Percentiles rank a stretch among this genome's conserved stretches.
Evolutionary conservation across 1,139 yeast species (phyloP).

Genomic region (Protomyces inouyei): DNA sequence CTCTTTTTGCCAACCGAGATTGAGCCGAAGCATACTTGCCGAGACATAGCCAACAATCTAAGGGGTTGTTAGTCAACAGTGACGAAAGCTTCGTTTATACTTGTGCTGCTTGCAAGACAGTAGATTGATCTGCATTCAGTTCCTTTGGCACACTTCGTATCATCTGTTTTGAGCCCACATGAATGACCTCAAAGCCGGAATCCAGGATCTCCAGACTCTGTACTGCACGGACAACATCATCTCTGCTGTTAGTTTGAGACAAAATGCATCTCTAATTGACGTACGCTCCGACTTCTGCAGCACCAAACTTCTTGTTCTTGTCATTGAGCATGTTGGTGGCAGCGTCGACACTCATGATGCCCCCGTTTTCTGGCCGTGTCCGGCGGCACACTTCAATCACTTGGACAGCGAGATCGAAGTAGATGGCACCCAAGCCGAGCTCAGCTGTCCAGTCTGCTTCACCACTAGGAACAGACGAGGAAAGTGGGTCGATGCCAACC

Average conservation of each 20-base stretch:
- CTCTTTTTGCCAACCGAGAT: constrained; percentile 63
- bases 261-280: background rate
- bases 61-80: background rate
- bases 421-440: constrained; percentile 52
- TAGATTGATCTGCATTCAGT: constrained; percentile 59
- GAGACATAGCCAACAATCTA: constrained; percentile 62
- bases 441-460: constrained; percentile 39
- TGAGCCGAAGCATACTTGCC: constrained; percentile 57
- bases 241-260: constrained; percentile 25
- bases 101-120: constrained; percentile 68
- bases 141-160: constrained; percentile 52
- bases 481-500: constrained; percentile 80
- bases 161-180: constrained; percentile 41
- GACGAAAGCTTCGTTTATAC: constrained; percentile 3
- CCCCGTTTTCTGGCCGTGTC: constrained; percentile 72
- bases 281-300: constrained; percentile 34
- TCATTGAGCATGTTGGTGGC: constrained; percentile 39
- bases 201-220: constrained; percentile 44
- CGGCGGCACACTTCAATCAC: constrained; percentile 69
- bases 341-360: constrained; percentile 63
- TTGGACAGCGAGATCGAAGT: constrained; percentile 62
- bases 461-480: constrained; percentile 41
- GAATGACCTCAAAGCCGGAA: constrained; percentile 47
- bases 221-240: constrained; percentile 52
- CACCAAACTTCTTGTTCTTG: constrained; percentile 36